Percentiles rank a stretch among this genome's conserved stretches.
phyloP scores from a whole-genome alignment of 371 early-diverging fungal genomes.

The Dinochytrium kinnereticum region DNA sequence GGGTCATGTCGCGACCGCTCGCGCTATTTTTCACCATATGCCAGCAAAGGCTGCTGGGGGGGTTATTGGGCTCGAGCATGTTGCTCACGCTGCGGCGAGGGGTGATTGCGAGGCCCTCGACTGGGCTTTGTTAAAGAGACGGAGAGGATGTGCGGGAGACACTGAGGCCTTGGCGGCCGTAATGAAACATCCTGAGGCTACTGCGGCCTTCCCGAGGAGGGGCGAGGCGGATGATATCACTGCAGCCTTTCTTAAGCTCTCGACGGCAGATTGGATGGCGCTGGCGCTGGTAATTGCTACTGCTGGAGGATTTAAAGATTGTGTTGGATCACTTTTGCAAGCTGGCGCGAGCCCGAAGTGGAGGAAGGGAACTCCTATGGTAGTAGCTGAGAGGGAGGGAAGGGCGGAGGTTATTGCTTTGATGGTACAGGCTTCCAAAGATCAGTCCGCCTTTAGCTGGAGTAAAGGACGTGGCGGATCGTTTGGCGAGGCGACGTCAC shows the following conservation, averaged over 20 bases:
- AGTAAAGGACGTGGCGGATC: not conserved
- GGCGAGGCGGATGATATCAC: not conserved
- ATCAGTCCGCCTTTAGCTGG: conserved; percentile 1
- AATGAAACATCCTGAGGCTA: not conserved
- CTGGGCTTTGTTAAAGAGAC: conserved; percentile 8
- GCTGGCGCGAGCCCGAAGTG: conserved; percentile 5
- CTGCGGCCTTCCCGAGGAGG: not conserved
- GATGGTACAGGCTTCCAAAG: not conserved
- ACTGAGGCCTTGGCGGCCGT: not conserved
- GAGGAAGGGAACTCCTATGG: not conserved
- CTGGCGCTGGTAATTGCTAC: conserved; percentile 2
- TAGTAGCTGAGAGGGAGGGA: conserved; percentile 9
- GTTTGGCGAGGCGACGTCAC: not conserved
- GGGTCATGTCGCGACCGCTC: not conserved
- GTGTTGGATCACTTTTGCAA: not conserved
- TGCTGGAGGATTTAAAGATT: not conserved
- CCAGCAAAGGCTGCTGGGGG: not conserved
- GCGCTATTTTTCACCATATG: not conserved
- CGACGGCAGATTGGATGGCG: not conserved
- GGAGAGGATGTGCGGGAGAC: conserved; percentile 13
- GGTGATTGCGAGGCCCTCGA: conserved; percentile 10
- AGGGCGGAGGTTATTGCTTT: not conserved
- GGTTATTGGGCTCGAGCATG: conserved; percentile 12
- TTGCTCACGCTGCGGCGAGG: not conserved
- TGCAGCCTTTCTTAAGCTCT: not conserved